These are phyloP conservation scores for Fusarium acutatum DNA, from an alignment of 2,329 filamentous ascomycete species.

Conservation along the genomic window DNA sequence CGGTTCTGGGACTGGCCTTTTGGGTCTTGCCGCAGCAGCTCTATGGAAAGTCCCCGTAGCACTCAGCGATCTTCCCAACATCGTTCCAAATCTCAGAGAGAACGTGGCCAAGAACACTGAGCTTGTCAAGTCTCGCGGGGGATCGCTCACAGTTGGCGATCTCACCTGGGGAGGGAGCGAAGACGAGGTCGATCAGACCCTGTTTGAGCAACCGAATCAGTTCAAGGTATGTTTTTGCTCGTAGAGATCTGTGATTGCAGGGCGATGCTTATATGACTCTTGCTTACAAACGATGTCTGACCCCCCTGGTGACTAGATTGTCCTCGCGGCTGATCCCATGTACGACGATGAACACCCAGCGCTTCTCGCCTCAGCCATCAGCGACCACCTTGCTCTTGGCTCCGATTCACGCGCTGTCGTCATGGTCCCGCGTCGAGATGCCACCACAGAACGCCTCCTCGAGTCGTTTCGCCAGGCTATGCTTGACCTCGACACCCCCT, in stretches of 20 bases:
- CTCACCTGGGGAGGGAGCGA: conserved; percentile 76
- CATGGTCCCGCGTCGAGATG: conserved; percentile 82
- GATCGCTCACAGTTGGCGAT: conserved; percentile 67
- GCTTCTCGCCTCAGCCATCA: conserved; percentile 76
- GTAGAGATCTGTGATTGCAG: conserved; percentile 15
- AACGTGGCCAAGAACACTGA: conserved; percentile 74
- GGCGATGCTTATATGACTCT: conserved; percentile 3
- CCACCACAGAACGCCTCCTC: conserved; percentile 69
- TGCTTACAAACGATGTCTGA: conserved; percentile 16
- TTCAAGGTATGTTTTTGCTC: conserved; percentile 57
- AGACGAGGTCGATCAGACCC: conserved; percentile 53
- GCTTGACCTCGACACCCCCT: conserved; percentile 54
- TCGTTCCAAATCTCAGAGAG: conserved; percentile 79
- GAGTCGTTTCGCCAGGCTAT: conserved; percentile 70
- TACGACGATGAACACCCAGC: conserved; percentile 86
- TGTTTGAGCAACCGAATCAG: conserved; percentile 56
- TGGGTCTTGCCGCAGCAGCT: conserved; percentile 84
- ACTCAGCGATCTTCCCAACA: conserved; percentile 85
- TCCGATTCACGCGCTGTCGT: conserved; percentile 72
- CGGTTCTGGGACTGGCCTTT: conserved; percentile 89
- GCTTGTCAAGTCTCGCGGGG: conserved; percentile 63
- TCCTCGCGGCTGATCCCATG: conserved; percentile 86
- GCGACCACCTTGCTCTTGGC: conserved; percentile 68
- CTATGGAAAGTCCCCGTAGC: conserved; percentile 73
- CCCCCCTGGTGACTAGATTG: conserved; percentile 58